Evolutionary conservation across 371 early-diverging fungal genomes (phyloP).

Genomic region (Mortierella sp.): DNA sequence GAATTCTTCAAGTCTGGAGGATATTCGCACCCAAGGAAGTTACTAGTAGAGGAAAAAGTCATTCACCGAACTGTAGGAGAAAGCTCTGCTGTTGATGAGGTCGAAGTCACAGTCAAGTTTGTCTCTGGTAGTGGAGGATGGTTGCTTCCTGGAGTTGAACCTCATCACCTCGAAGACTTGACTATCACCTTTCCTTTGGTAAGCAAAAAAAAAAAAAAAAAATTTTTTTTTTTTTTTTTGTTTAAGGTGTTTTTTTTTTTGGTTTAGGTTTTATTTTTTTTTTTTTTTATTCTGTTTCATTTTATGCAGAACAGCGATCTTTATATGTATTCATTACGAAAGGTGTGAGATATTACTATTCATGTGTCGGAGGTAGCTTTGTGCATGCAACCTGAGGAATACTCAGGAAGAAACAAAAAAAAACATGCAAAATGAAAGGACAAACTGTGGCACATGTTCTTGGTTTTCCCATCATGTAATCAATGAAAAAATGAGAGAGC

Average conservation of each 20-base stretch:
- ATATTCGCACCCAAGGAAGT: constrained; percentile 36
- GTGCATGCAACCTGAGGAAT: background rate
- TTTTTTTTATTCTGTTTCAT: background rate
- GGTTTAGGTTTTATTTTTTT: background rate
- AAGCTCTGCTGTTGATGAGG: constrained; percentile 52
- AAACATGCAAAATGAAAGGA: background rate
- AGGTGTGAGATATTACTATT: background rate
- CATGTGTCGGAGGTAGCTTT: too few relatives aligned
- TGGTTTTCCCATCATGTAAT: constrained; percentile 16
- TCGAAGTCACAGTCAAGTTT: constrained; percentile 56
- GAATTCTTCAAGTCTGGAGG: constrained; percentile 39
- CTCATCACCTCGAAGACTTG: constrained; percentile 48
- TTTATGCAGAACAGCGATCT: background rate
- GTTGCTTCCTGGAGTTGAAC: constrained; percentile 44
- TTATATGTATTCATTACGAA: background rate
- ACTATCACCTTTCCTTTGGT: constrained; percentile 49
- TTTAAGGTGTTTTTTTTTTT: background rate
- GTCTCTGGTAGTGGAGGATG: constrained; percentile 49
- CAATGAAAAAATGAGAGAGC: constrained; percentile 8
- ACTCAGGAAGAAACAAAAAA: background rate
- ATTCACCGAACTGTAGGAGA: constrained; percentile 52
- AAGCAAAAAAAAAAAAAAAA: constrained; percentile 2
- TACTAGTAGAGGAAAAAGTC: constrained; percentile 35
- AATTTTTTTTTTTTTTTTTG: constrained; percentile 2
- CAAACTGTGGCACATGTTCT: background rate